phyloP scores from a whole-genome alignment of 345 rosid species.

The Trapa incisa region DNA sequence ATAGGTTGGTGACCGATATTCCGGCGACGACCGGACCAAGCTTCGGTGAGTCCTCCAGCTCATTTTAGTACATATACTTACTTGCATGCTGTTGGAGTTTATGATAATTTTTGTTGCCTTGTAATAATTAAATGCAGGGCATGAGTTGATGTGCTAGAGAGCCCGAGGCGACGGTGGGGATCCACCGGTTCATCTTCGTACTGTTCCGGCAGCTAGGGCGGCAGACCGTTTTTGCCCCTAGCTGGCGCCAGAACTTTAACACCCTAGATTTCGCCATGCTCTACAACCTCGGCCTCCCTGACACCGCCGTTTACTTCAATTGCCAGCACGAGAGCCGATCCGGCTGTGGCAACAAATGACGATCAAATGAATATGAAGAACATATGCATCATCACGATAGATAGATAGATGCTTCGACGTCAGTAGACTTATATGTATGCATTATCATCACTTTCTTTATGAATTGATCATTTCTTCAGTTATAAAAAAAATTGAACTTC shows the following conservation, averaged over 20 bases:
- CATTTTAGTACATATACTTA: too few relatives aligned
- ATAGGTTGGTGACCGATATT: conserved; percentile 72
- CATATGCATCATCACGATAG: too few relatives aligned
- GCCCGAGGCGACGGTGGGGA: conserved; percentile 58
- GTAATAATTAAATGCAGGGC: conserved; percentile 25
- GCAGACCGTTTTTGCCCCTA: conserved; percentile 81
- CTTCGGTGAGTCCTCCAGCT: conserved; percentile 28
- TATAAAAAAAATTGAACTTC: too few relatives aligned
- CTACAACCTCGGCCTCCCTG: conserved; percentile 72
- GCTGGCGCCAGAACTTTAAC: conserved; percentile 82
- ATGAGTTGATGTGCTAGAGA: conserved; percentile 68
- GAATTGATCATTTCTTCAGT: too few relatives aligned
- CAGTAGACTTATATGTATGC: too few relatives aligned
- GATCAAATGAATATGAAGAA: too few relatives aligned
- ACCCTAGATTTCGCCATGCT: conserved; percentile 80
- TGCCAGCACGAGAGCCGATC: conserved; percentile 78
- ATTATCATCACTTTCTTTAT: too few relatives aligned
- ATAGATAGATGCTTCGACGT: too few relatives aligned
- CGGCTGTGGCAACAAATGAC: conserved; percentile 32
- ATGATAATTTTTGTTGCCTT: too few relatives aligned
- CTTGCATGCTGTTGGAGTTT: too few relatives aligned
- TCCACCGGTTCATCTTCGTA: conserved; percentile 54
- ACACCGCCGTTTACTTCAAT: conserved; percentile 66
- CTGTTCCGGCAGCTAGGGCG: conserved; percentile 70
- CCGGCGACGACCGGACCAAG: conserved; percentile 51